These are phyloP conservation scores for Sporisorium graminicola DNA, from an alignment of 1,284 basidiomycete genomes.

Conservation along the genomic window DNA sequence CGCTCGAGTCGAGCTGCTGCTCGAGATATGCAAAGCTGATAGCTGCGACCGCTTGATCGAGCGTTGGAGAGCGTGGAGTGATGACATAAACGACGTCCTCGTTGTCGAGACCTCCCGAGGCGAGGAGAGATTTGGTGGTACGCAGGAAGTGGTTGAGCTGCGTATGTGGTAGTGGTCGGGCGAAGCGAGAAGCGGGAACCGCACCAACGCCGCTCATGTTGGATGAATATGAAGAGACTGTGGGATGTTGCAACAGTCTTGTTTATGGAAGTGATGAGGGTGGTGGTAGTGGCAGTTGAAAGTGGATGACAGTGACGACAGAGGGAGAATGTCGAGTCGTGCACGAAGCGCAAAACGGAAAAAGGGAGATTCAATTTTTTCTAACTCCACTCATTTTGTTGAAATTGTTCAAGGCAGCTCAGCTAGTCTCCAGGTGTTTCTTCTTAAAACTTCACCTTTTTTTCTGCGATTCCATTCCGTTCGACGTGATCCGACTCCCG, in stretches of 20 bases:
- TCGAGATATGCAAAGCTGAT: constrained; percentile 34
- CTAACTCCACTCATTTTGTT: constrained; percentile 11
- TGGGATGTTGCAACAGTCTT: neutral
- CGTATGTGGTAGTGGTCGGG: constrained; percentile 40
- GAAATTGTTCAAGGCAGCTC: neutral
- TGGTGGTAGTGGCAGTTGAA: neutral
- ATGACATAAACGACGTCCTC: constrained; percentile 48
- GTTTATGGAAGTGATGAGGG: neutral
- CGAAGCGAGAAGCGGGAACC: constrained; percentile 28
- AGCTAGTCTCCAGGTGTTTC: constrained; percentile 3
- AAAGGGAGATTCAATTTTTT: neutral
- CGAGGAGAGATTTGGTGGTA: constrained; percentile 39
- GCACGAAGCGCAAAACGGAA: neutral
- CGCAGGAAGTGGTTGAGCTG: constrained; percentile 47
- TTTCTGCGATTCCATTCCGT: neutral
- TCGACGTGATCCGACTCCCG: constrained; percentile 26
- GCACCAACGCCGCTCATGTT: constrained; percentile 35
- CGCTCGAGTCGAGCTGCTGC: constrained; percentile 19
- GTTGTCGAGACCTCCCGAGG: constrained; percentile 41
- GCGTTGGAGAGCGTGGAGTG: constrained; percentile 21
- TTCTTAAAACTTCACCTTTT: neutral
- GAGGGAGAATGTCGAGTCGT: neutral
- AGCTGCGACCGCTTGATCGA: constrained; percentile 42
- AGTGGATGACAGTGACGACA: neutral
- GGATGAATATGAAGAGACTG: neutral